A percentile compares a stretch with the other conserved stretches of the same genome.
Evolutionary conservation across 73 alveolate species (phyloP).

Genomic region (Effrenium voratum): DNA sequence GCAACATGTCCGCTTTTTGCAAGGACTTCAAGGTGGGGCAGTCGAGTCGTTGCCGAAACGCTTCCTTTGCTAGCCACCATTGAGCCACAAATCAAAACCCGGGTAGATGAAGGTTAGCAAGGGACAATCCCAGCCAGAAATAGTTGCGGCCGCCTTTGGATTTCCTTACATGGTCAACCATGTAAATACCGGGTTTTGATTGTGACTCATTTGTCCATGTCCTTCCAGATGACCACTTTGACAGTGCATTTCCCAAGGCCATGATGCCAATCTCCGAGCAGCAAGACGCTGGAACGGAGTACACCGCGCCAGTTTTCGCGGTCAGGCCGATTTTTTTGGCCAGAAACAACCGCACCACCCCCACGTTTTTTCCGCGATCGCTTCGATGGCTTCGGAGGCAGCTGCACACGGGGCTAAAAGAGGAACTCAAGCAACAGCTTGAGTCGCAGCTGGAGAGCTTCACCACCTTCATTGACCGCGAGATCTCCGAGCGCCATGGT

Average conservation of each 20-base stretch:
- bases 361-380: no score
- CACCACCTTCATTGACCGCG: background rate
- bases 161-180: background rate
- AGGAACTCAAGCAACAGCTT: constrained; percentile 3
- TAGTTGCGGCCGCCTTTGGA: no score
- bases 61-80: no score
- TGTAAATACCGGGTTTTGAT: background rate
- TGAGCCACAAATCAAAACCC: no score
- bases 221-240: background rate
- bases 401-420: background rate
- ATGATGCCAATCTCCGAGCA: background rate
- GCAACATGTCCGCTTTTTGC: no score
- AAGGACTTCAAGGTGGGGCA: no score
- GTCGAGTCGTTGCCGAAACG: no score
- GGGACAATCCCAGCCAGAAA: no score
- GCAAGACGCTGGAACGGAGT: constrained; percentile 63
- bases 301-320: constrained; percentile 46
- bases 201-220: background rate
- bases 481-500: background rate
- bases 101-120: no score
- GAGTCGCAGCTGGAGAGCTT: background rate
- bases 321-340: background rate
- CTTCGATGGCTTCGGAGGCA: background rate
- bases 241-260: background rate
- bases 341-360: background rate